phyloP scores from a whole-genome alignment of 257 asterid genomes.

The Primulina tabacum region DNA sequence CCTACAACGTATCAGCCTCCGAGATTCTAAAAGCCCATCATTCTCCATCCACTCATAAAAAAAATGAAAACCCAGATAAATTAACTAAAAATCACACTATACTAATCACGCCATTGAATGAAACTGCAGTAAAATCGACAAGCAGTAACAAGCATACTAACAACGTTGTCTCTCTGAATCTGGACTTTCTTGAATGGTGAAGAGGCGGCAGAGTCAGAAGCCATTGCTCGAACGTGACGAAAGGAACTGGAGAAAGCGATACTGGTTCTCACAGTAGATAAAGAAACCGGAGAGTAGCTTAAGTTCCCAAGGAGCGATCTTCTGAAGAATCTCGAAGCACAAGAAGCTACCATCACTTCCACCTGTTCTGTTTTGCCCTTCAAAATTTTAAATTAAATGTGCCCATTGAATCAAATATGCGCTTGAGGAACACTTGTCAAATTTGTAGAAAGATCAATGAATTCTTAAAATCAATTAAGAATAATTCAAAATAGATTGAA shows the following conservation, averaged over 20 bases:
- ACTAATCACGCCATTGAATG: background rate
- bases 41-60: background rate
- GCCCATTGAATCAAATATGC: no score
- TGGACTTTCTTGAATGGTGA: conserved; percentile 77
- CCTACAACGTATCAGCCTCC: background rate
- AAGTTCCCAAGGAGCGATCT: conserved; percentile 23
- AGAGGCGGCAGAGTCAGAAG: conserved; percentile 49
- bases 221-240: conserved; percentile 68
- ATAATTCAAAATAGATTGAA: no score
- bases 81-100: background rate
- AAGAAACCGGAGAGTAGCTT: conserved; percentile 5
- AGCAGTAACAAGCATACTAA: conserved; percentile 23
- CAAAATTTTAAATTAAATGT: no score
- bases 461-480: no score
- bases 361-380: background rate
- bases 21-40: background rate
- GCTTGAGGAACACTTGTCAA: no score
- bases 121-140: background rate
- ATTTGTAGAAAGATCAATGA: no score
- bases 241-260: conserved; percentile 23
- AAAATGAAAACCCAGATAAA: background rate
- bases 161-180: conserved; percentile 78
- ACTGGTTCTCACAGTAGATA: conserved; percentile 27
- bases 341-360: conserved; percentile 27
- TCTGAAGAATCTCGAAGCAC: conserved; percentile 31